Conservation (phyloP, 2,329 filamentous ascomycete species). For the Botrytis deweyae region DNA sequence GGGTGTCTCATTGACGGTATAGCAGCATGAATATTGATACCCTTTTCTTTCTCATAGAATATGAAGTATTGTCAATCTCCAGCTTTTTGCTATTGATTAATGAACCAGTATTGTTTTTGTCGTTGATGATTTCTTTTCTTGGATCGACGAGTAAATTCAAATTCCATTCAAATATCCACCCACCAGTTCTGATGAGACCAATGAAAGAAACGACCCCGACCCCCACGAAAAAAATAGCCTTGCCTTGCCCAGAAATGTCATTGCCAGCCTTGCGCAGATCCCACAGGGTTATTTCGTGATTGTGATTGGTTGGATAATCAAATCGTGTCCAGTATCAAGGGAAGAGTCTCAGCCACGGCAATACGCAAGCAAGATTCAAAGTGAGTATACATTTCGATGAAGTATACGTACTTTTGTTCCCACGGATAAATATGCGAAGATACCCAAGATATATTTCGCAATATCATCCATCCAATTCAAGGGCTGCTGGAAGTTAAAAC, state of each 20-base stretch:
- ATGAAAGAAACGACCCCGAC: background rate
- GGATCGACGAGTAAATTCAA: too few species aligned
- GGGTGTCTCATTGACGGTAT: background rate
- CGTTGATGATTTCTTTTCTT: background rate
- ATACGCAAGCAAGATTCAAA: background rate
- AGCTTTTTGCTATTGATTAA: background rate
- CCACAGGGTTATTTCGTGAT: background rate
- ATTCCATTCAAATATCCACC: background rate
- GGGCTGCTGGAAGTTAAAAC: background rate
- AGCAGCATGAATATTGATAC: constrained; percentile 16
- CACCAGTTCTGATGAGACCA: background rate
- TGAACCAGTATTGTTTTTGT: background rate
- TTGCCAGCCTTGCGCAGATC: constrained; percentile 13
- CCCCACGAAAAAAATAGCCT: background rate
- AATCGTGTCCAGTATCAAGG: constrained; percentile 20
- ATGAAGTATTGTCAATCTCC: background rate
- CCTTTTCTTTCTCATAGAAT: constrained; percentile 19
- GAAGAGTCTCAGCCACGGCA: constrained; percentile 17
- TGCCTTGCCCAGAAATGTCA: constrained; percentile 14
- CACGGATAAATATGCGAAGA: constrained; percentile 4
- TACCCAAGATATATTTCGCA: background rate
- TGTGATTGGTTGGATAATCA: constrained; percentile 8
- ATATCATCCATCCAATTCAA: background rate
- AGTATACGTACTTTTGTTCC: background rate
- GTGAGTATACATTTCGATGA: background rate